Conservation (phyloP, 2,329 filamentous ascomycete species). For the Blastomyces percursus region DNA sequence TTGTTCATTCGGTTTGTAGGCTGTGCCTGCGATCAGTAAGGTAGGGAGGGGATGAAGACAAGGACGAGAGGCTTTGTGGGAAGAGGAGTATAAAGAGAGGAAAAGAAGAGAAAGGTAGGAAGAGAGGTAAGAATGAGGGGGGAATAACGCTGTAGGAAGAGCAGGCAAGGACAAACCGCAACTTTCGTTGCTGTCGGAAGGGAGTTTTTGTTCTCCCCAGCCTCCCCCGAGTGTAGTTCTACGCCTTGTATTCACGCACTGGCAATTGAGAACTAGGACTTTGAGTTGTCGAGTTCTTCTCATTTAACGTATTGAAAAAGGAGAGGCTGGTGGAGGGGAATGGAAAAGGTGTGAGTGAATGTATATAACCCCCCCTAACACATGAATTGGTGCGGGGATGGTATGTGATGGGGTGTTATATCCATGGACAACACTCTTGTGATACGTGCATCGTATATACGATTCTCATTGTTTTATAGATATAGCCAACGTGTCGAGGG, state of each 20-base stretch:
- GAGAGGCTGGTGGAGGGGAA: neutral
- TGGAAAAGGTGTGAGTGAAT: neutral
- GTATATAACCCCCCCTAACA: neutral
- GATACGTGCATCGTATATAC: neutral
- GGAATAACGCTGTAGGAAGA: neutral
- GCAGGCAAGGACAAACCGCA: neutral
- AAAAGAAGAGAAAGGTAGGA: neutral
- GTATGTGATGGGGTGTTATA: neutral
- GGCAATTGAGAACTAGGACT: neutral
- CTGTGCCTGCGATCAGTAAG: neutral
- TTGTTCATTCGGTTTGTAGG: neutral
- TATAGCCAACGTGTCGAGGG: neutral
- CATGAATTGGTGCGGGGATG: too few species aligned
- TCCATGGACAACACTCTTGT: neutral
- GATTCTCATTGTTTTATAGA: neutral
- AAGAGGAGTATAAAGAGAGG: neutral
- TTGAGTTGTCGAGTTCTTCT: neutral
- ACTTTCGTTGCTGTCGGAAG: neutral
- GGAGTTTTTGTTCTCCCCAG: neutral
- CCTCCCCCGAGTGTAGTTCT: neutral
- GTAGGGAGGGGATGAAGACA: neutral
- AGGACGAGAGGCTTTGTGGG: neutral
- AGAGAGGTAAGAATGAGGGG: neutral
- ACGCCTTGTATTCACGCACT: neutral
- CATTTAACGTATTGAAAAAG: neutral